Base-by-base conservation (phyloP, 2,329 filamentous ascomycete species). In the Ceratocystis cacaofunesta region DNA sequence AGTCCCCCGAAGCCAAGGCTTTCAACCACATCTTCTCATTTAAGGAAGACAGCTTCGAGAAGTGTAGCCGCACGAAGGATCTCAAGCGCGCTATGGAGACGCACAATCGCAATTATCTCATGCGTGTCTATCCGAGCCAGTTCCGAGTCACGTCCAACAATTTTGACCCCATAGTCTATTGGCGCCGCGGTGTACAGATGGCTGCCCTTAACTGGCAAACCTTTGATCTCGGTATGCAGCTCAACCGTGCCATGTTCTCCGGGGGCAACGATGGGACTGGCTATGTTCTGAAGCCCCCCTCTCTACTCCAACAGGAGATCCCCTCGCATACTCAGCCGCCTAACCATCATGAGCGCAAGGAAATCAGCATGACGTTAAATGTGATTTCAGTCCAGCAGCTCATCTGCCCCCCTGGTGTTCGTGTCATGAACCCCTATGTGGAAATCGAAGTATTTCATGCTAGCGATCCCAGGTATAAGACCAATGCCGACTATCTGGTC, bases 201-300 rank as follows among this genome's bases (percentile, higher is more conserved):
- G 91, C 89, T 15, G 94, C 94, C 0, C 80, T 97, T 68, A 99
- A 99, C 76, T 97, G 94, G 92, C 94, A 99, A 76, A 97, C 92
- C 0, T 96, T 95, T 72, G 94, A 97, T 72, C 81, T 95, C 19
- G 90, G 92, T 58, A 94, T 96, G 83, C 92, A 97, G 73, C 82
- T 97, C 74, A 97, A 97, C 73, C 89, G 94, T 70, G 94, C 94
- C 72, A 97, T 99, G 94, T 99, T 96, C 73, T 88, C 91, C 60
- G 89, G 90, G 66, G 90, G 90, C 55, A 86, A 83, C 12, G 94
- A 96, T 75, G 84, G 85, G 65, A 89, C 89, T 2, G 94, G 94
- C 57, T 99, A 97, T 71, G 91, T 97, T 15, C 82, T 96, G 64
- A 99, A 99, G 77, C 92, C 94, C 22, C 83, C 86, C 44, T 89